These are phyloP conservation scores for Celoporthe dispersa DNA, from an alignment of 2,329 filamentous ascomycete species.

Conservation along the genomic window DNA sequence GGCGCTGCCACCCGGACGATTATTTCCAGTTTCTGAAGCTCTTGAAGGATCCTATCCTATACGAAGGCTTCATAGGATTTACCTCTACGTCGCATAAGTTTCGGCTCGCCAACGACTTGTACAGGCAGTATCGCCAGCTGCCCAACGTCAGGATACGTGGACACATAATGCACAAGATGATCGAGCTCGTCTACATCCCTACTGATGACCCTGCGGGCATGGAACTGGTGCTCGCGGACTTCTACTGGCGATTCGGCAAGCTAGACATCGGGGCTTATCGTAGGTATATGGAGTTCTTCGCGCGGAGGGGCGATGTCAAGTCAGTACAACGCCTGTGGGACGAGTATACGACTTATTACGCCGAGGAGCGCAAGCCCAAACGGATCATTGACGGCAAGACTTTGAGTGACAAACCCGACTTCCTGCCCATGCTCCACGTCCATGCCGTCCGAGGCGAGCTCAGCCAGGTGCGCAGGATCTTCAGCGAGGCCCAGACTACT, in stretches of 20 bases:
- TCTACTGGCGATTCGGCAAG: constrained; percentile 45
- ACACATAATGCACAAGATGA: constrained; percentile 49
- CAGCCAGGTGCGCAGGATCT: constrained; percentile 59
- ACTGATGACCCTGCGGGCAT: constrained; percentile 44
- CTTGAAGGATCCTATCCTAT: constrained; percentile 45
- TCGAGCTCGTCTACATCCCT: constrained; percentile 46
- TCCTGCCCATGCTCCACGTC: constrained; percentile 65
- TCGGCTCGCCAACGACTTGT: constrained; percentile 47
- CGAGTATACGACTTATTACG: constrained; percentile 45
- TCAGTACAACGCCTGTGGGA: constrained; percentile 51
- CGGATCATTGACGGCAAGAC: not conserved
- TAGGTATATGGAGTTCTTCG: constrained; percentile 55
- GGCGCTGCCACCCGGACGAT: constrained; percentile 30
- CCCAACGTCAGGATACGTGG: constrained; percentile 43
- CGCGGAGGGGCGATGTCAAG: constrained; percentile 51
- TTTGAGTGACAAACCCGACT: constrained; percentile 17
- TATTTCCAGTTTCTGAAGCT: constrained; percentile 46
- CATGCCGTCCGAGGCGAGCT: constrained; percentile 73
- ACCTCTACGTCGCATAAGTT: constrained; percentile 35
- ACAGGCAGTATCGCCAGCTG: constrained; percentile 50
- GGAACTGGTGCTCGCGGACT: constrained; percentile 54
- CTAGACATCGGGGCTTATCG: constrained; percentile 52
- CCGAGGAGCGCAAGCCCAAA: constrained; percentile 12
- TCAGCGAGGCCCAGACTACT: constrained; percentile 62
- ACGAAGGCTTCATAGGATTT: constrained; percentile 48